Evolutionary conservation across 1,284 basidiomycete genomes (phyloP), one percentile per base, ranked within the genome.

Genomic region (Peniophora sp.): DNA sequence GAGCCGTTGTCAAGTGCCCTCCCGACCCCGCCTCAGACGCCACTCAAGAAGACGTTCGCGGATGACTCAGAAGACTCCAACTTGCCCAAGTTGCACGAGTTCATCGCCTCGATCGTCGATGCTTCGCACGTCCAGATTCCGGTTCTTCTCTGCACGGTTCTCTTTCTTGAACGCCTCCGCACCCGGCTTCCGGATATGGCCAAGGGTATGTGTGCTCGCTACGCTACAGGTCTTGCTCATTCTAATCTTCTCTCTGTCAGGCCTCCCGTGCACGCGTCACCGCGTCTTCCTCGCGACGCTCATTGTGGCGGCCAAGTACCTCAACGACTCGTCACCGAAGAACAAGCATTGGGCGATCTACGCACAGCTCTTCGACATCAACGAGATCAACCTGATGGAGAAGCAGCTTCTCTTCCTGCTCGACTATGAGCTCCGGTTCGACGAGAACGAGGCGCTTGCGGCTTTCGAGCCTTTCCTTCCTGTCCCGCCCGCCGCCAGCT

Each of bases 331-430:
- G 25, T 87, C 86, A 41, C 91, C 91, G 14, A 97, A 96, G 77
- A 98, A 98, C 75, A 83, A 84, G 69, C 92, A 97, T 74, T 97
- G 94, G 94, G 78, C 82, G 50, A 65, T 69, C 50, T 92, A 95
- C 67, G 89, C 85, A 19, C 72, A 75, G 55, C 81, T 95, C 65
- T 90, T 88, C 64, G 75, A 82, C 59, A 69, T 81, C 49, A 67
- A 72, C n/a, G 86, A 89, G 69, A 82, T 97, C 69, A 97, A 96
- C 70, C 75, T 95, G 58, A 97, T 97, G 95, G 95, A 98, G 75
- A 90, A 87, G 71, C 93, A 98, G 69, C 78, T 97, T 27, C 78
- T 97, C 50, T 87, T 78, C 68, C 74, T 97, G 53, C 80, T 97
- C 56, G 89, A 94, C 69, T 96, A 89, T 62, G 88, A 96, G 65